Evolutionary conservation across 768 basidiomycete genomes (phyloP).

Genomic region (Rhizopogon vinicolor): DNA sequence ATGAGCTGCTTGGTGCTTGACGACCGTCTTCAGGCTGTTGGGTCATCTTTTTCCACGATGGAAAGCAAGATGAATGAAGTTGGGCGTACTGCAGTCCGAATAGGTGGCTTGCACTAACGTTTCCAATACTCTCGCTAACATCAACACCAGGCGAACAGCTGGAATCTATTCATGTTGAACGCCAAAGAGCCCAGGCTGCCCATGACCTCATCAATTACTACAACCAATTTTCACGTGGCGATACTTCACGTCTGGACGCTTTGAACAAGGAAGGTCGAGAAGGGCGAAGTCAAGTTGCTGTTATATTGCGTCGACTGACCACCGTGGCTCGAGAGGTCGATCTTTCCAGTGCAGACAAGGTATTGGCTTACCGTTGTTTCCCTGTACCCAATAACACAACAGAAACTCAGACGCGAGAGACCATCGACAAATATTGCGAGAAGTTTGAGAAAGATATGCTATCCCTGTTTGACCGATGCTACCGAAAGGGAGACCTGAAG

Average conservation of each 20-base stretch:
- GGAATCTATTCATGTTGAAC: conserved; percentile 88
- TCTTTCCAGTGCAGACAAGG: conserved; percentile 76
- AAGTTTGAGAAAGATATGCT: conserved; percentile 99
- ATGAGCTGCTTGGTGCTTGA: neutral
- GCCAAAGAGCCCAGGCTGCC: conserved; percentile 91
- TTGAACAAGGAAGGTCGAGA: conserved; percentile 86
- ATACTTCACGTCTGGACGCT: conserved; percentile 68
- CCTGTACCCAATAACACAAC: neutral
- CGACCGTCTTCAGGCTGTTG: conserved; percentile 59
- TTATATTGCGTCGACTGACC: conserved; percentile 78
- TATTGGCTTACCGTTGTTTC: conserved; percentile 20
- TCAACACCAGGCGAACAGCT: conserved; percentile 77
- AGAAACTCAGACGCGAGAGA: conserved; percentile 68
- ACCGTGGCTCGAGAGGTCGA: conserved; percentile 94
- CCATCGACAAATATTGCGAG: conserved; percentile 96
- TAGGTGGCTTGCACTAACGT: conserved; percentile 49
- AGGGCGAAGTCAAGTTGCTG: conserved; percentile 84
- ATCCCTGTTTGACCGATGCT: conserved; percentile 90
- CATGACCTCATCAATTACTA: conserved; percentile 93
- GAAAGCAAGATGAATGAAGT: conserved; percentile 91
- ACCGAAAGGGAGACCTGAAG: conserved; percentile 95
- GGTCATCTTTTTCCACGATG: conserved; percentile 84
- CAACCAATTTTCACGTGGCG: conserved; percentile 83
- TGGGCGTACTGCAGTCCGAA: conserved; percentile 88
- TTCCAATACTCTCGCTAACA: conserved; percentile 4